Evolutionary conservation across 2,329 filamentous ascomycete genomes (phyloP).

Genomic region (Coniochaeta pulveracea): DNA sequence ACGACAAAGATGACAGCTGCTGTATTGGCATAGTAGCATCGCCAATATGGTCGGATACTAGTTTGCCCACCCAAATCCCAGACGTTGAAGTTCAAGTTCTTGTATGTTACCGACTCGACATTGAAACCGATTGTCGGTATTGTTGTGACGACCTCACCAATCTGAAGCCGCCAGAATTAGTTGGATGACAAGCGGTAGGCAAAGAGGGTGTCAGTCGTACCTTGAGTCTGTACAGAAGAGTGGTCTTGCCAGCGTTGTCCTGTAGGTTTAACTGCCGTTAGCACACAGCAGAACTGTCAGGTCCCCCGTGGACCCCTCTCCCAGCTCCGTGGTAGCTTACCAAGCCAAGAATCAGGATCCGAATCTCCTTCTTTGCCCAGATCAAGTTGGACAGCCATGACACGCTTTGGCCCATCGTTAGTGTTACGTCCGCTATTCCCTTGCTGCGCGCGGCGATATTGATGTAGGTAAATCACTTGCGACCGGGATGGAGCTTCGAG

Average conservation of each 20-base stretch:
- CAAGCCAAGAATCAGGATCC: slow-evolving; percentile 88
- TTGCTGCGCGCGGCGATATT: not conserved
- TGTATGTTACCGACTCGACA: slow-evolving; percentile 96
- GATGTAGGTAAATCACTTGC: no score
- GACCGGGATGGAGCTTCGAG: no score
- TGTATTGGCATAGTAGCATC: slow-evolving; percentile 98
- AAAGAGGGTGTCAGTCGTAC: slow-evolving; percentile 31
- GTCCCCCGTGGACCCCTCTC: no score
- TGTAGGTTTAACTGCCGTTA: no score
- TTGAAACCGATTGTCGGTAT: slow-evolving; percentile 99
- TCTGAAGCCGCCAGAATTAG: slow-evolving; percentile 37
- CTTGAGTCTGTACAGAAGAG: slow-evolving; percentile 90
- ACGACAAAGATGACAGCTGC: slow-evolving; percentile 98
- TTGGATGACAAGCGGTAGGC: not conserved
- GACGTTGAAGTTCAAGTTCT: slow-evolving; percentile 97
- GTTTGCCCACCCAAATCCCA: slow-evolving; percentile 98
- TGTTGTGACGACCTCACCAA: slow-evolving; percentile 96
- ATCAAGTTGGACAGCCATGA: slow-evolving; percentile 63
- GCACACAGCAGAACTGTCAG: no score
- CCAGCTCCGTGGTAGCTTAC: slow-evolving; percentile 40
- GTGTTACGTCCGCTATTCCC: slow-evolving; percentile 4
- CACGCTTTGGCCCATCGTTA: slow-evolving; percentile 51
- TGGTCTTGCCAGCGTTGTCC: slow-evolving; percentile 99
- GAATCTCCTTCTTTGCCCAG: slow-evolving; percentile 94
- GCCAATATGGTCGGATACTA: slow-evolving; percentile 97